phyloP scores from a whole-genome alignment of 2,329 filamentous ascomycete genomes.

The Aureobasidium sp. region DNA sequence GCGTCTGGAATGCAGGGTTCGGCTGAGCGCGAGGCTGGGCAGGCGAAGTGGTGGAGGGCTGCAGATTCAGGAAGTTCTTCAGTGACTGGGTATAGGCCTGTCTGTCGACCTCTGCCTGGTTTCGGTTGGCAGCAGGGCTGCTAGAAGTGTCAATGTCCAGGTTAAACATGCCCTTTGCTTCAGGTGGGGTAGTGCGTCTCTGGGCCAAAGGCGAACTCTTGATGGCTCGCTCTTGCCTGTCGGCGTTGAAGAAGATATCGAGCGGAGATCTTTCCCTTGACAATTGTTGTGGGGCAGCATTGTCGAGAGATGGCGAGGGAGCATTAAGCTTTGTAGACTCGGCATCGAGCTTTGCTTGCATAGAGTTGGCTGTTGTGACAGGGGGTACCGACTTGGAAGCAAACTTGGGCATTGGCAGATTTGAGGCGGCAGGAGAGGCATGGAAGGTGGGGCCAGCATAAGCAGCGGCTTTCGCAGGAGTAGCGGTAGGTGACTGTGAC shows the following conservation, averaged over 20 bases:
- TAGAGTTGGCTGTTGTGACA: conserved; percentile 40
- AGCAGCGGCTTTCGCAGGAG: conserved; percentile 42
- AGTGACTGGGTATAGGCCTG: conserved; percentile 31
- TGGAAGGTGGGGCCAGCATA: conserved; percentile 95
- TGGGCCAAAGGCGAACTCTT: conserved; percentile 33
- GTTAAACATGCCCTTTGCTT: conserved; percentile 43
- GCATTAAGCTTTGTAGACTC: conserved; percentile 15
- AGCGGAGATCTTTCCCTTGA: conserved; percentile 61
- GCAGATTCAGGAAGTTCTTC: conserved; percentile 32
- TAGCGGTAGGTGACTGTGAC: conserved; percentile 15
- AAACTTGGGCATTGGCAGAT: conserved; percentile 85
- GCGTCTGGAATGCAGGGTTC: conserved; percentile 15
- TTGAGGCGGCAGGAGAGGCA: conserved; percentile 83
- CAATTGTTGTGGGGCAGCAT: not conserved
- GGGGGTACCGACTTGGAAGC: conserved; percentile 67
- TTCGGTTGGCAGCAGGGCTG: conserved; percentile 25
- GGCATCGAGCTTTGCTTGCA: conserved; percentile 37
- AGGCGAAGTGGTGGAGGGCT: conserved; percentile 15
- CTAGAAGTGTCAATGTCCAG: conserved; percentile 58
- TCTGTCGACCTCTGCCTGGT: conserved; percentile 41
- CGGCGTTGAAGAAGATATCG: conserved; percentile 83
- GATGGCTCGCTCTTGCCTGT: conserved; percentile 66
- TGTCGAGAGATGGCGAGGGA: conserved; percentile 6
- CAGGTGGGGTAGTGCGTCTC: conserved; percentile 14
- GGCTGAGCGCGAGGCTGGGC: conserved; percentile 16